A percentile compares a stretch with the other conserved stretches of the same genome.
phyloP scores from a whole-genome alignment of 208 protist genomes.

The Tritrichomonas foetus region DNA sequence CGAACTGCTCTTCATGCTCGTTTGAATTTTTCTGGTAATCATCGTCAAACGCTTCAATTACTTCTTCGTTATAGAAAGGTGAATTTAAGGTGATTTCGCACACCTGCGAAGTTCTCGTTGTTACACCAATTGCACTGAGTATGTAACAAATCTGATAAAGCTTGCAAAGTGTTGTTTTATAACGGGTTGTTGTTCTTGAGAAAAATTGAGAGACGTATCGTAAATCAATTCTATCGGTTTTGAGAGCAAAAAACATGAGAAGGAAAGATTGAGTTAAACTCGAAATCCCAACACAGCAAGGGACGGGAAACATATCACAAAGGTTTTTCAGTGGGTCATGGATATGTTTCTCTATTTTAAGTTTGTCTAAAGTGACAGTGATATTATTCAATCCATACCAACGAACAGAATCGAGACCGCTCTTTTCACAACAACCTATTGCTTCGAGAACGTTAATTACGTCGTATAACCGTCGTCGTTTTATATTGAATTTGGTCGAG shows the following conservation, averaged over 20 bases:
- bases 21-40: too few species aligned
- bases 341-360: not conserved
- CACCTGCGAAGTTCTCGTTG: not conserved
- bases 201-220: not conserved
- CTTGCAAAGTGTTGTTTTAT: conserved; percentile 9
- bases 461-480: not conserved
- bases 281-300: not conserved
- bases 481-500: not conserved
- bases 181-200: not conserved
- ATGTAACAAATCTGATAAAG: conserved; percentile 26
- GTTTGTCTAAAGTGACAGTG: not conserved
- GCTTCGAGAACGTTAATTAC: not conserved
- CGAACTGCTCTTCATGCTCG: too few species aligned
- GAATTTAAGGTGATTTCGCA: not conserved
- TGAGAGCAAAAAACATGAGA: not conserved
- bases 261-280: not conserved
- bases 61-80: too few species aligned
- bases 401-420: not conserved
- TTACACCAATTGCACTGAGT: not conserved
- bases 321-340: not conserved
- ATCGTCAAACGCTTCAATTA: too few species aligned
- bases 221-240: not conserved
- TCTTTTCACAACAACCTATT: not conserved
- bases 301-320: not conserved
- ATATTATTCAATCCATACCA: not conserved